Evolutionary conservation across 2,329 filamentous ascomycete species (phyloP).

Genomic region (Venturiaceae sp.): DNA sequence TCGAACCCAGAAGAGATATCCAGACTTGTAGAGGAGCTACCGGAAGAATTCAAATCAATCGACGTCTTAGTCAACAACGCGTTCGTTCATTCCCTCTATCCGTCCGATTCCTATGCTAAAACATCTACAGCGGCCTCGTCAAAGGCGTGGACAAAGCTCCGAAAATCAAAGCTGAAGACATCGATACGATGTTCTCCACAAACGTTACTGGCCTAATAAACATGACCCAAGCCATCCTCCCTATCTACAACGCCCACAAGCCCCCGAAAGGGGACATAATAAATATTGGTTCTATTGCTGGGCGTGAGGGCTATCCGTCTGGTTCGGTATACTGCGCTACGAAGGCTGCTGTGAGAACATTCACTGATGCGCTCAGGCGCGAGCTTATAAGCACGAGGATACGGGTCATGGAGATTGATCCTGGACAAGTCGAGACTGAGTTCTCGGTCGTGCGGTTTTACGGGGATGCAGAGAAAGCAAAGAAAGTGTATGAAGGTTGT

Average conservation of each 20-base stretch:
- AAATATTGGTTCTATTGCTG: slow-evolving; percentile 87
- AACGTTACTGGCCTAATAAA: slow-evolving; percentile 94
- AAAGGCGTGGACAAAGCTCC: slow-evolving; percentile 81
- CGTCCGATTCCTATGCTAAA: slow-evolving; percentile 5
- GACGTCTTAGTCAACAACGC: slow-evolving; percentile 94
- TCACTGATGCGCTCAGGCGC: slow-evolving; percentile 72
- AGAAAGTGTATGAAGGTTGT: slow-evolving; percentile 72
- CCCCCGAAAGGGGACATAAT: slow-evolving; percentile 71
- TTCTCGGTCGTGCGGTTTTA: slow-evolving; percentile 87
- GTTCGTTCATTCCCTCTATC: slow-evolving; percentile 40
- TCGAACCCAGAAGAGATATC: slow-evolving; percentile 67
- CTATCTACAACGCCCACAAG: slow-evolving; percentile 61
- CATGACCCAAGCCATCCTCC: slow-evolving; percentile 90
- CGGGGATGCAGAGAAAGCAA: slow-evolving; percentile 80
- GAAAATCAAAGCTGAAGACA: slow-evolving; percentile 73
- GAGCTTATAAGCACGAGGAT: slow-evolving; percentile 76
- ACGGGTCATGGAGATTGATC: slow-evolving; percentile 79
- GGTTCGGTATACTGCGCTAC: slow-evolving; percentile 90
- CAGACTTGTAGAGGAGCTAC: slow-evolving; percentile 61
- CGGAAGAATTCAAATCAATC: slow-evolving; percentile 73
- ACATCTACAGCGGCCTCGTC: slow-evolving; percentile 60
- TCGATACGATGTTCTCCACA: slow-evolving; percentile 79
- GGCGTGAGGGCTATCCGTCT: slow-evolving; percentile 73
- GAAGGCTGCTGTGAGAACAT: slow-evolving; percentile 78
- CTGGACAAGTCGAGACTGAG: slow-evolving; percentile 89